A percentile compares a stretch with the other conserved stretches of the same genome.
Conservation (phyloP, 176 grass and related monocot genomes). For the Phoenix dactylifera region DNA sequence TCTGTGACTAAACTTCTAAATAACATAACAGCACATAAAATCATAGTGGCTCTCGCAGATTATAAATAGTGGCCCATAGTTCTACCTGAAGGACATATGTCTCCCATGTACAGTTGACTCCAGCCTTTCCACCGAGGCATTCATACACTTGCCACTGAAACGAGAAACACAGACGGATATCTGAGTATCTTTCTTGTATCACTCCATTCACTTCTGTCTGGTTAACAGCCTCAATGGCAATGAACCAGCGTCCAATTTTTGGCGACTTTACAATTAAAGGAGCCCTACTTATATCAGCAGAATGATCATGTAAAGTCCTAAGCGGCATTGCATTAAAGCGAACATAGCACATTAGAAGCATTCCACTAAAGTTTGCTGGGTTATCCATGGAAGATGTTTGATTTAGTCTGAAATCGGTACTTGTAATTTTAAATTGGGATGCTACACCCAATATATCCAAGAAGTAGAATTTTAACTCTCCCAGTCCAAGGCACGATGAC, state of each 20-base stretch:
- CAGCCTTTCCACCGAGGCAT: slow-evolving; percentile 74
- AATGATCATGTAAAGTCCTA: slow-evolving; percentile 73
- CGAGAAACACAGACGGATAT: slow-evolving; percentile 58
- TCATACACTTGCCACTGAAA: slow-evolving; percentile 64
- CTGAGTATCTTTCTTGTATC: slow-evolving; percentile 27
- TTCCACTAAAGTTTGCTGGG: slow-evolving; percentile 9
- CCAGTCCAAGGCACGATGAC: slow-evolving; percentile 59
- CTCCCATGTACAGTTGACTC: slow-evolving; percentile 68
- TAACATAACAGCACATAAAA: no score
- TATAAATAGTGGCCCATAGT: not conserved
- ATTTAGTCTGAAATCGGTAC: slow-evolving; percentile 27
- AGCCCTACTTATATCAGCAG: slow-evolving; percentile 44
- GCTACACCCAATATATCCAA: slow-evolving; percentile 56
- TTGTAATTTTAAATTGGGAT: slow-evolving; percentile 54
- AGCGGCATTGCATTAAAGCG: slow-evolving; percentile 67
- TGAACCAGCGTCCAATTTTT: slow-evolving; percentile 88
- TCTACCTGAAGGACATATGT: slow-evolving; percentile 66
- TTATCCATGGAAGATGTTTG: slow-evolving; percentile 31
- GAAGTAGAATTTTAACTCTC: slow-evolving; percentile 66
- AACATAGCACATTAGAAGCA: slow-evolving; percentile 37
- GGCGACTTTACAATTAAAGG: slow-evolving; percentile 70
- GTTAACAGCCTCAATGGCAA: slow-evolving; percentile 58
- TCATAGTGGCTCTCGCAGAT: not conserved
- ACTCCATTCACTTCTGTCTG: slow-evolving; percentile 33
- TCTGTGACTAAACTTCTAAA: no score